Conservation (phyloP, 2,329 filamentous ascomycete genomes). For the Talaromyces atroroseus region DNA sequence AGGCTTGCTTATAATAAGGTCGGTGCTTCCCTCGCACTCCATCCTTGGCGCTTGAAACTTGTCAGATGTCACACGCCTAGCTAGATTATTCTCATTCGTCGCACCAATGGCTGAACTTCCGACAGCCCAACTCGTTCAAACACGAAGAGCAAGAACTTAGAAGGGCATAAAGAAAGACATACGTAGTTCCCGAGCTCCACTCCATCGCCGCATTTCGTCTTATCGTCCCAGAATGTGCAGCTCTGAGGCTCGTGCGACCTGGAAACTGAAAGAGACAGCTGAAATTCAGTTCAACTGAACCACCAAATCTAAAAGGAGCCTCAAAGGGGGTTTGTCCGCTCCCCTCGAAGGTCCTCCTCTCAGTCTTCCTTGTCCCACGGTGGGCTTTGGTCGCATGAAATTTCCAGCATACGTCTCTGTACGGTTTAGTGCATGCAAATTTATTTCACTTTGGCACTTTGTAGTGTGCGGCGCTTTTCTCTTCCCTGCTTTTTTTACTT, state of each 20-base stretch:
- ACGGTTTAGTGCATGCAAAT: background rate
- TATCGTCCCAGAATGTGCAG: background rate
- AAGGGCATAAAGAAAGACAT: background rate
- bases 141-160: background rate
- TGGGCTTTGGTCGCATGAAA: background rate
- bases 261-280: background rate
- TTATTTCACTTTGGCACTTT: background rate
- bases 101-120: background rate
- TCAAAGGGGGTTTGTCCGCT: slow-evolving; percentile 9
- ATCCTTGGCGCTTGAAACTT: background rate
- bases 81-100: background rate
- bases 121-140: background rate
- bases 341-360: slow-evolving; percentile 16
- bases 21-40: background rate
- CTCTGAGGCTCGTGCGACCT: slow-evolving; percentile 5
- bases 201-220: background rate
- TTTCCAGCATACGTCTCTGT: background rate
- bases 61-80: slow-evolving; percentile 1
- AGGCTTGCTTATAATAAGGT: slow-evolving; percentile 7
- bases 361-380: background rate
- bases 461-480: background rate
- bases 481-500: background rate
- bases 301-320: slow-evolving; percentile 2
- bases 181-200: slow-evolving; percentile 2
- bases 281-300: background rate